These are phyloP conservation scores for Scedosporium dehoogii DNA, from an alignment of 2,329 filamentous ascomycete genomes.

Conservation along the genomic window DNA sequence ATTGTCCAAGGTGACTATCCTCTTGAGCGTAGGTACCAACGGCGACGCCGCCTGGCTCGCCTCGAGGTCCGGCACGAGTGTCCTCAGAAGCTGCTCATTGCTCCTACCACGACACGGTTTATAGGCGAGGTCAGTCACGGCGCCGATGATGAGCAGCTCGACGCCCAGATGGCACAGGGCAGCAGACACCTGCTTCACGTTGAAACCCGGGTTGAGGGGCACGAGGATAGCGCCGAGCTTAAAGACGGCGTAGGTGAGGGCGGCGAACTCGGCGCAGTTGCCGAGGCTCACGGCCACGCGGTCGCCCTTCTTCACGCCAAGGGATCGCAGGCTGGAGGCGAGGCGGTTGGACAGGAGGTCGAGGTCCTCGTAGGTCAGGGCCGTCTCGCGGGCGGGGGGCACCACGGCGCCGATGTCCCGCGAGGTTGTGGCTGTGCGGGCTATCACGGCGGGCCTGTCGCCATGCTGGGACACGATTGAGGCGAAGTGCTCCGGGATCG, in stretches of 20 bases:
- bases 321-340: slow-evolving; percentile 56
- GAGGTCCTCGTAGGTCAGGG: slow-evolving; percentile 64
- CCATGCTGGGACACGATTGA: slow-evolving; percentile 53
- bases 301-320: slow-evolving; percentile 72
- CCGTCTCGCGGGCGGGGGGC: slow-evolving; percentile 41
- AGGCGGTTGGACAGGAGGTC: slow-evolving; percentile 68
- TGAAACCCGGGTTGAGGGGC: slow-evolving; percentile 90
- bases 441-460: slow-evolving; percentile 50
- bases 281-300: slow-evolving; percentile 79
- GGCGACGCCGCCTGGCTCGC: slow-evolving; percentile 26
- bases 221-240: slow-evolving; percentile 91
- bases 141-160: slow-evolving; percentile 69
- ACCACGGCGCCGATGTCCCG: slow-evolving; percentile 23
- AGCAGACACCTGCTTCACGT: slow-evolving; percentile 63
- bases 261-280: slow-evolving; percentile 75
- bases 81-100: slow-evolving; percentile 37
- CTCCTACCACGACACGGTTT: slow-evolving; percentile 43
- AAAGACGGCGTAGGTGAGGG: slow-evolving; percentile 79
- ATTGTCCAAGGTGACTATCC: slow-evolving; percentile 74
- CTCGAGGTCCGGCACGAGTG: slow-evolving; percentile 32
- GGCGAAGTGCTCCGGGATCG: slow-evolving; percentile 64
- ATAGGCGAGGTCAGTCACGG: slow-evolving; percentile 75
- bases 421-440: slow-evolving; percentile 29
- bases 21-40: slow-evolving; percentile 57
- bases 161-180: slow-evolving; percentile 68